Evolutionary conservation across 495 filamentous ascomycete species (phyloP).

Genomic region (Cercophora newfieldiana): DNA sequence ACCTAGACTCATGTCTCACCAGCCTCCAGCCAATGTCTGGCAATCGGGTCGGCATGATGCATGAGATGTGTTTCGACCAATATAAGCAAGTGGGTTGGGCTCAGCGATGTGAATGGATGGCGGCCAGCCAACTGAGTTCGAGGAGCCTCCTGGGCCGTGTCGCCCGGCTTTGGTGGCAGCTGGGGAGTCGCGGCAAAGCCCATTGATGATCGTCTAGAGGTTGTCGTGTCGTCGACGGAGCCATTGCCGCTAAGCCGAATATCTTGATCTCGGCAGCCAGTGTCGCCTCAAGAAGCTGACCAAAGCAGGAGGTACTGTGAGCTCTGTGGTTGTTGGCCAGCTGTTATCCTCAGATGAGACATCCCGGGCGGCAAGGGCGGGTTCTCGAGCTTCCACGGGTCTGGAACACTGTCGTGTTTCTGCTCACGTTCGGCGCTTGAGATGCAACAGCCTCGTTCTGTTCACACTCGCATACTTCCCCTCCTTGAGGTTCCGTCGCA

Average conservation of each 20-base stretch:
- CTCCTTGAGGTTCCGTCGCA: not conserved
- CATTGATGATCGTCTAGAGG: not conserved
- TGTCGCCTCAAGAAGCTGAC: not conserved
- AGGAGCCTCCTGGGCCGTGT: not conserved
- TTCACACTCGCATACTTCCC: not conserved
- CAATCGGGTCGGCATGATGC: constrained; percentile 6
- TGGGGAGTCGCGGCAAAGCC: not conserved
- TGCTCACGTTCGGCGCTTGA: constrained; percentile 13
- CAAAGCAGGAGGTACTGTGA: not conserved
- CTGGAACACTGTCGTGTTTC: not conserved
- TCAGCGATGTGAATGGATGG: constrained; percentile 14
- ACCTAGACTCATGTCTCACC: constrained; percentile 13
- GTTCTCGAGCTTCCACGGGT: not conserved
- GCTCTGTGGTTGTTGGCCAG: not conserved
- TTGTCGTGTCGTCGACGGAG: not conserved
- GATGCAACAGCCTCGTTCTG: constrained; percentile 24
- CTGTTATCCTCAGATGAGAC: not conserved
- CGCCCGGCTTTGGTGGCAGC: not conserved
- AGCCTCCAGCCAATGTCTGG: constrained; percentile 7
- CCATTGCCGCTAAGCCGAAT: not conserved
- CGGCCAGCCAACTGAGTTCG: constrained; percentile 10
- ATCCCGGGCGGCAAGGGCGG: constrained; percentile 12
- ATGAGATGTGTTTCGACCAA: constrained; percentile 13
- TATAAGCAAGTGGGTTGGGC: not conserved
- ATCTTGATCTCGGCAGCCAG: not conserved